Conservation (phyloP, 2,329 filamentous ascomycete genomes). For the Purpureocillium lavendulum region DNA sequence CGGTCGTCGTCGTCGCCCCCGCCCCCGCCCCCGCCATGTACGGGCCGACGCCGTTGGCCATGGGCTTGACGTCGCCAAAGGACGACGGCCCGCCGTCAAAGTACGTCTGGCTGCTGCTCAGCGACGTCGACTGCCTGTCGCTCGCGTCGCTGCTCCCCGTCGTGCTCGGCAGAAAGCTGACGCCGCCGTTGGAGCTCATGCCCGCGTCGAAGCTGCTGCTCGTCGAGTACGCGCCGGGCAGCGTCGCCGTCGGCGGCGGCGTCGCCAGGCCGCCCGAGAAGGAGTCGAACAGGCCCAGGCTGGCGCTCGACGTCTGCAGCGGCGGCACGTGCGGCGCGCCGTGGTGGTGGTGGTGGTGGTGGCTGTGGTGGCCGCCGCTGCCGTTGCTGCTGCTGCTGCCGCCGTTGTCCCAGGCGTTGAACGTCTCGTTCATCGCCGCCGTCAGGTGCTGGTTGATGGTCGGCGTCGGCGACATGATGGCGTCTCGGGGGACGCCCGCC, state of each 20-base stretch:
- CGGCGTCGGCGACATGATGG: constrained; percentile 46
- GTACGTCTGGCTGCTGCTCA: constrained; percentile 19
- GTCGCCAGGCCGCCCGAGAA: constrained; percentile 46
- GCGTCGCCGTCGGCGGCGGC: constrained; percentile 45
- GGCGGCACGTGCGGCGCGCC: constrained; percentile 23
- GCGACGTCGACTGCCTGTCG: constrained; percentile 14
- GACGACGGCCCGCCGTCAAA: constrained; percentile 23
- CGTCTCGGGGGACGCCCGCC: constrained; percentile 26
- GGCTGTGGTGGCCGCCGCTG: constrained; percentile 9
- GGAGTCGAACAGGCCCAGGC: constrained; percentile 37
- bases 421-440: constrained; percentile 50
- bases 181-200: constrained; percentile 19
- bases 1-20: too few species aligned
- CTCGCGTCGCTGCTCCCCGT: constrained; percentile 16
- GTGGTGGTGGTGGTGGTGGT: constrained; percentile 6
- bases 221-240: constrained; percentile 37
- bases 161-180: constrained; percentile 20
- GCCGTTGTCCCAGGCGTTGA: constrained; percentile 37
- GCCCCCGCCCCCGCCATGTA: constrained; percentile 20
- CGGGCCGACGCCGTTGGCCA: constrained; percentile 18
- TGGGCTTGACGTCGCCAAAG: constrained; percentile 25
- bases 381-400: constrained; percentile 11
- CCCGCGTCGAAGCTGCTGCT: constrained; percentile 33
- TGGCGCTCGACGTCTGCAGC: constrained; percentile 22
- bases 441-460: constrained; percentile 41